Conservation (phyloP, 2,329 filamentous ascomycete genomes). For the Paraconiothyrium sp. region DNA sequence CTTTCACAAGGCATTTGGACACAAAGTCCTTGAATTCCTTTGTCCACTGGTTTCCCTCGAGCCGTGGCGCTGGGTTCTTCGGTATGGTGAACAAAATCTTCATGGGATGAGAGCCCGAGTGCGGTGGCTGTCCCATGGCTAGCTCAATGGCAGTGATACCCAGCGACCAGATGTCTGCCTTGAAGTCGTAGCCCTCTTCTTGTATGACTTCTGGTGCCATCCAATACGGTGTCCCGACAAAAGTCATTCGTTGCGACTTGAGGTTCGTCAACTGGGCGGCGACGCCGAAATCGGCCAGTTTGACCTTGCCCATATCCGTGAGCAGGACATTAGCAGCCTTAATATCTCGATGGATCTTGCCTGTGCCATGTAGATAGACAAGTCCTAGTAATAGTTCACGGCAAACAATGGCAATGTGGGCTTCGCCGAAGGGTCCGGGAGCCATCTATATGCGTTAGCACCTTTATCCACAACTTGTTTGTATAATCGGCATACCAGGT, state of each 20-base stretch:
- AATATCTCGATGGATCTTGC: conserved; percentile 96
- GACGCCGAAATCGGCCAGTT: conserved; percentile 96
- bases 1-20: conserved; percentile 88
- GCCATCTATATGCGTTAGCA: conserved; percentile 71
- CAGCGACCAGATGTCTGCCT: conserved; percentile 96
- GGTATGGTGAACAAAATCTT: conserved; percentile 97
- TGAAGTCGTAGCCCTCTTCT: conserved; percentile 96
- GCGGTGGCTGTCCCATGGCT: conserved; percentile 90
- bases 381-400: conserved; percentile 89
- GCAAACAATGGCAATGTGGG: conserved; percentile 92
- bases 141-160: conserved; percentile 94
- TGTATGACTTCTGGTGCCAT: conserved; percentile 99
- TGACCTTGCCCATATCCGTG: conserved; percentile 89
- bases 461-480: neutral
- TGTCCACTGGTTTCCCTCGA: conserved; percentile 84
- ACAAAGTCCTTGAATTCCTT: conserved; percentile 95
- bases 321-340: conserved; percentile 96
- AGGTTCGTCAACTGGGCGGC: conserved; percentile 97
- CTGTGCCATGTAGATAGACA: conserved; percentile 91
- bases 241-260: conserved; percentile 96
- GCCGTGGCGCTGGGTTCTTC: conserved; percentile 82
- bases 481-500: conserved; percentile 71
- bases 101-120: conserved; percentile 97
- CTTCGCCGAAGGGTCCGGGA: conserved; percentile 87
- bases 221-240: conserved; percentile 98